Conservation (phyloP, 805 yeast genomes). For the Candida palmyrensis region DNA sequence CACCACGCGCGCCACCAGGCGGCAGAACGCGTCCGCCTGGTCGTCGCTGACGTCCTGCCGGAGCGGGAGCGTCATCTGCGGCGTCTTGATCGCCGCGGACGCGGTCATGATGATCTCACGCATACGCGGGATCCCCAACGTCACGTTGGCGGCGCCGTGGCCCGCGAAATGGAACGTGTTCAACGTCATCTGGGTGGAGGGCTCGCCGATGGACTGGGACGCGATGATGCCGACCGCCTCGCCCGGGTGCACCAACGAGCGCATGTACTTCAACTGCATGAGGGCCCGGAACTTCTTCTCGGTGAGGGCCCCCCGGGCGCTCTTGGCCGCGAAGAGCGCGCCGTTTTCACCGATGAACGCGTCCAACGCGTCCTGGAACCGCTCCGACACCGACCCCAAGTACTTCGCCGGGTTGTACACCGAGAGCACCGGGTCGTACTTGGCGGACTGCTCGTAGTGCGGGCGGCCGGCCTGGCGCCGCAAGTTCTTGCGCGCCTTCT, state of each 20-base stretch:
- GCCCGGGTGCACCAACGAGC: conserved; percentile 92
- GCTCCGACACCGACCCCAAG: conserved; percentile 90
- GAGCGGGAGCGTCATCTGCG: conserved; percentile 94
- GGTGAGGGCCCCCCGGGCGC: conserved; percentile 46
- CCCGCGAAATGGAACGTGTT: conserved; percentile 99
- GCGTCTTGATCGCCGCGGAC: conserved; percentile 91
- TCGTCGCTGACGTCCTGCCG: conserved; percentile 74
- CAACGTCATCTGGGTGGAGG: conserved; percentile 98
- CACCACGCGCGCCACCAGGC: conserved; percentile 77
- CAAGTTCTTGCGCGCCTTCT: conserved; percentile 70
- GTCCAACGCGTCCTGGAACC: conserved; percentile 78
- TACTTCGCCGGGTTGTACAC: conserved; percentile 84
- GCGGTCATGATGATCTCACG: conserved; percentile 99
- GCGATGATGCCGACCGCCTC: conserved; percentile 98
- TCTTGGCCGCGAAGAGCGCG: conserved; percentile 46
- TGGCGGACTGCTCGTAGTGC: conserved; percentile 55
- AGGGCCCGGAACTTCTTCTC: conserved; percentile 87
- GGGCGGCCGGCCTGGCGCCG: conserved; percentile 60
- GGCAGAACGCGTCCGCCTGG: conserved; percentile 89
- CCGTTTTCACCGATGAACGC: conserved; percentile 54
- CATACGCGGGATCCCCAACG: conserved; percentile 99
- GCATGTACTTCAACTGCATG: conserved; percentile 98
- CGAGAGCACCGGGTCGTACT: conserved; percentile 86
- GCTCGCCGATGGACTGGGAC: conserved; percentile 97
- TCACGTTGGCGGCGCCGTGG: conserved; percentile 99